phyloP scores from a whole-genome alignment of 129 eudicot genomes.

The Glebionis coronaria region DNA sequence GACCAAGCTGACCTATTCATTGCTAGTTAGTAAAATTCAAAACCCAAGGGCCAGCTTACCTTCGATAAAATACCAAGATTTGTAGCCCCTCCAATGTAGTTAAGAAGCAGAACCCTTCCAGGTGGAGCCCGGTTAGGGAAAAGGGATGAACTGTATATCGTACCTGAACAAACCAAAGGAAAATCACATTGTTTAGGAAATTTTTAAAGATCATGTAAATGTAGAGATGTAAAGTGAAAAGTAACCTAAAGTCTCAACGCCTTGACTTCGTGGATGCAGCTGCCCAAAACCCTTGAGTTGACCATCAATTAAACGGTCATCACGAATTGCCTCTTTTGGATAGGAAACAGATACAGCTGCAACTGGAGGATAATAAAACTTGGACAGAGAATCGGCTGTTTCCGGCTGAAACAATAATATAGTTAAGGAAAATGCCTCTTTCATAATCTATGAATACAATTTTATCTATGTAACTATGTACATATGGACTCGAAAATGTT shows the following conservation, averaged over 20 bases:
- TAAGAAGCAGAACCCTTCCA: slow-evolving; percentile 81
- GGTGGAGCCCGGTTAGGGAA: slow-evolving; percentile 95
- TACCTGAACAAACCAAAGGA: slow-evolving; percentile 47
- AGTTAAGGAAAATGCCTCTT: neutral
- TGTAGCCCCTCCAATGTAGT: slow-evolving; percentile 93
- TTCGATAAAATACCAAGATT: slow-evolving; percentile 71
- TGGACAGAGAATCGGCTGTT: slow-evolving; percentile 81
- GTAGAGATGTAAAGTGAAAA: neutral
- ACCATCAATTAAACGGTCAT: slow-evolving; percentile 78
- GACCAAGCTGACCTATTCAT: too few species aligned
- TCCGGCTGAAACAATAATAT: slow-evolving; percentile 43
- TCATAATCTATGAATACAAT: neutral
- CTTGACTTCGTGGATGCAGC: slow-evolving; percentile 94
- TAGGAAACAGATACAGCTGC: slow-evolving; percentile 95
- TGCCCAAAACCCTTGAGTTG: slow-evolving; percentile 95
- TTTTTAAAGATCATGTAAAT: neutral
- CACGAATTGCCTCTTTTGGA: slow-evolving; percentile 82
- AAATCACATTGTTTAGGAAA: neutral
- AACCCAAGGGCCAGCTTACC: slow-evolving; percentile 36
- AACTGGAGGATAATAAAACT: slow-evolving; percentile 91
- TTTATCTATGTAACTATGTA: neutral
- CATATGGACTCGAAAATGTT: neutral
- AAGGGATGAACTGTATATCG: slow-evolving; percentile 93
- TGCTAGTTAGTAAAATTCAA: neutral
- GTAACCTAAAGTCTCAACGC: slow-evolving; percentile 90